Evolutionary conservation across 345 rosid genomes (phyloP).

Genomic region (Salix brachista): DNA sequence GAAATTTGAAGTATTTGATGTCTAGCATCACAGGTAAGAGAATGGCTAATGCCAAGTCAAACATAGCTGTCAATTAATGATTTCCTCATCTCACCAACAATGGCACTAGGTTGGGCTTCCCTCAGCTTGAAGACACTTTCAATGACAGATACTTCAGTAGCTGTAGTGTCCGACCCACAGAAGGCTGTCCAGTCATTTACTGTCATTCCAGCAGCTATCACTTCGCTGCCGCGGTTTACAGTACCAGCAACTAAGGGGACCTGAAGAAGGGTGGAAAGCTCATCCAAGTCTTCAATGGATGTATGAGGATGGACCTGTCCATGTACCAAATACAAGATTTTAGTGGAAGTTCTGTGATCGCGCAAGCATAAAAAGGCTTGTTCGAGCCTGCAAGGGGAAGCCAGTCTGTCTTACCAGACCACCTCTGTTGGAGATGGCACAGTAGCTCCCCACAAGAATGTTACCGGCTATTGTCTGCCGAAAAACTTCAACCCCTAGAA

Average conservation of each 20-base stretch:
- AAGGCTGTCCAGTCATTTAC: conserved; percentile 93
- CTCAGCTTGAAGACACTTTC: conserved; percentile 90
- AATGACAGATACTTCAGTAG: conserved; percentile 76
- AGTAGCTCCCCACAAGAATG: conserved; percentile 91
- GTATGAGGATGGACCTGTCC: conserved; percentile 91
- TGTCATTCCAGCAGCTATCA: conserved; percentile 75
- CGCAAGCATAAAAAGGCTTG: neutral
- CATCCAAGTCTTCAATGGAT: conserved; percentile 88
- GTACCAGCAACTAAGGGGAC: conserved; percentile 40
- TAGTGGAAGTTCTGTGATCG: neutral
- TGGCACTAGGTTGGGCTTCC: conserved; percentile 81
- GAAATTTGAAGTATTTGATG: neutral
- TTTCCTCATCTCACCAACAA: conserved; percentile 88
- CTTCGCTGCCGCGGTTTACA: conserved; percentile 30
- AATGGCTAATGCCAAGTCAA: conserved; percentile 11
- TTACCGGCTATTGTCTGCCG: conserved; percentile 94
- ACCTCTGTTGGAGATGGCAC: conserved; percentile 82
- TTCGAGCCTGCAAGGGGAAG: neutral
- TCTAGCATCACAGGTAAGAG: neutral
- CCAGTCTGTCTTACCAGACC: conserved; percentile 56
- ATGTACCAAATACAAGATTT: neutral
- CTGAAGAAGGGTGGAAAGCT: conserved; percentile 88
- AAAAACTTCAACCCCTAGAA: conserved; percentile 96
- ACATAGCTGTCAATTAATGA: conserved; percentile 78
- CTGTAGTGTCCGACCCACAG: conserved; percentile 93